phyloP scores from a whole-genome alignment of 305 asterid genomes.

The Fraxinus paxiana region DNA sequence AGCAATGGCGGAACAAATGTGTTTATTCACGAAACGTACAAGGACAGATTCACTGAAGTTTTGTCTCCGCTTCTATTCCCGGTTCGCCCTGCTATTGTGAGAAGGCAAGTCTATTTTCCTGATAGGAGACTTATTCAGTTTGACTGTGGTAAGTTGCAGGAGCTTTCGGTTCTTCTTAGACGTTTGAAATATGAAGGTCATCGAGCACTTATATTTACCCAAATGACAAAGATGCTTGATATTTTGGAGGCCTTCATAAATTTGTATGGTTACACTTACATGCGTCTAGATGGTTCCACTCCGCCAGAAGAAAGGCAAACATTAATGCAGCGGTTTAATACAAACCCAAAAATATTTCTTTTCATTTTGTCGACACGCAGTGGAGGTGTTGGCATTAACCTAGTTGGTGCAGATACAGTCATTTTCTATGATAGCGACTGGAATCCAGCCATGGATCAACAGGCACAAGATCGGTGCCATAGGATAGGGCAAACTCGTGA shows the following conservation, averaged over 20 bases:
- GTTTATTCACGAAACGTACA: constrained; percentile 53
- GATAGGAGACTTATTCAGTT: constrained; percentile 97
- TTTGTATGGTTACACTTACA: constrained; percentile 93
- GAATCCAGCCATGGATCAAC: constrained; percentile 99
- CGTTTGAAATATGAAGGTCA: constrained; percentile 90
- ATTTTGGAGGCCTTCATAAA: constrained; percentile 92
- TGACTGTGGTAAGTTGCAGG: constrained; percentile 97
- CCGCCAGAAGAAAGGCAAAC: constrained; percentile 98
- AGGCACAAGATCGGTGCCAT: constrained; percentile 99
- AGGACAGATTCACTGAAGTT: constrained; percentile 52
- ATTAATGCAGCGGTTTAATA: constrained; percentile 94
- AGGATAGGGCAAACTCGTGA: constrained; percentile 99
- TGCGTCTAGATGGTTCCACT: constrained; percentile 99
- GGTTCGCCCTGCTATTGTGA: constrained; percentile 90
- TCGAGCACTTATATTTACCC: constrained; percentile 94
- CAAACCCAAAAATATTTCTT: constrained; percentile 85
- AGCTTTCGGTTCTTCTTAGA: constrained; percentile 85
- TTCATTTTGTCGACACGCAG: constrained; percentile 96
- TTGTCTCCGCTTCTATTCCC: constrained; percentile 78
- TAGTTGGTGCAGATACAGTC: constrained; percentile 98
- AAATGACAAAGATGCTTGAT: constrained; percentile 99
- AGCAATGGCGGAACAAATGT: constrained; percentile 66
- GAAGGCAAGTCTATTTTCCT: constrained; percentile 97
- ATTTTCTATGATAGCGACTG: constrained; percentile 99
- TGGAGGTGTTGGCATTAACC: constrained; percentile 98